Conservation (phyloP, 371 early-diverging fungal species). For the Batkoa obscura region DNA sequence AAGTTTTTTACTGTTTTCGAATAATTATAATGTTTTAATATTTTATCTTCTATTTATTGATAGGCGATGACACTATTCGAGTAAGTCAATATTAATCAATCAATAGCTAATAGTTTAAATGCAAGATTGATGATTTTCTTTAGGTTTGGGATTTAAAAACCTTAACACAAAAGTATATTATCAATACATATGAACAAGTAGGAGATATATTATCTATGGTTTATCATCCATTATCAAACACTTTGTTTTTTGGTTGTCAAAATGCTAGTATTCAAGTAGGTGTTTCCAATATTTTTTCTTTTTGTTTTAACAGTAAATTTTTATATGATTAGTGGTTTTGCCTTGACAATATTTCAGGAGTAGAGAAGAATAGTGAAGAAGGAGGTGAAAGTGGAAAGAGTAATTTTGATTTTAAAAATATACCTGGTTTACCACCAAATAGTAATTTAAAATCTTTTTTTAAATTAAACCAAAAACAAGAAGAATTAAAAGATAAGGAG, state of each 20-base stretch:
- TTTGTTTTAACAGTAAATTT: not conserved
- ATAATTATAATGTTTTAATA: not conserved
- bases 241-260: conserved; percentile 54
- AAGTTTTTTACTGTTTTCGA: not conserved
- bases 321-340: not conserved
- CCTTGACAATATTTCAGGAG: not conserved
- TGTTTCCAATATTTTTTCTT: not conserved
- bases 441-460: not conserved
- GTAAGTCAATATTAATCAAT: conserved; percentile 12
- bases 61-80: conserved; percentile 48
- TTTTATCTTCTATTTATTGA: not conserved
- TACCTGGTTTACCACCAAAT: not conserved
- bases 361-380: too few relatives aligned
- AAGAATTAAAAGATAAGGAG: too few relatives aligned
- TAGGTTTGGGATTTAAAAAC: conserved; percentile 47
- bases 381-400: not conserved
- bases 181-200: conserved; percentile 51
- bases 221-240: conserved; percentile 26
- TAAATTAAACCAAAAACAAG: too few relatives aligned
- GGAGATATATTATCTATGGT: conserved; percentile 56
- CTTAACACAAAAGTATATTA: conserved; percentile 33
- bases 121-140: not conserved
- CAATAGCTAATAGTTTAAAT: not conserved
- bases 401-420: not conserved
- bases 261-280: conserved; percentile 61